Conservation (phyloP, 805 yeast species). For the Lipomyces anomalus region DNA sequence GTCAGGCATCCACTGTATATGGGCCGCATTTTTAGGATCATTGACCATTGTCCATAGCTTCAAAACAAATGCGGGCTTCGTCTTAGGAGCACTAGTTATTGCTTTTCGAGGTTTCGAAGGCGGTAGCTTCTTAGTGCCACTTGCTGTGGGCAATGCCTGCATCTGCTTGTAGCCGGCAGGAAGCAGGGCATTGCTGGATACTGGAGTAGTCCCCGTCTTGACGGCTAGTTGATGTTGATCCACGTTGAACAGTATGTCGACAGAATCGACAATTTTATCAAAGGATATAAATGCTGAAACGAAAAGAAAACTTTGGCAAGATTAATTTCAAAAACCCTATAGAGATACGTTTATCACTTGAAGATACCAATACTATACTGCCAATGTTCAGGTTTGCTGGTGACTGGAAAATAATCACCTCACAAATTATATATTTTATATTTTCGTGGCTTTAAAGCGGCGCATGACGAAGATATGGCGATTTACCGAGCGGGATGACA, state of each 20-base stretch:
- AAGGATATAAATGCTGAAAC: too few species aligned
- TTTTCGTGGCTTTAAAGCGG: too few species aligned
- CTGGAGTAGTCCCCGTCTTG: background rate
- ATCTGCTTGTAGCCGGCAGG: conserved; percentile 14
- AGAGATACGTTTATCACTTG: too few species aligned
- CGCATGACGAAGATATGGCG: too few species aligned
- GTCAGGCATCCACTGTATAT: conserved; percentile 78
- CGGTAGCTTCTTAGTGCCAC: conserved; percentile 4
- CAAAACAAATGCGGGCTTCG: conserved; percentile 81
- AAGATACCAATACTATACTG: too few species aligned
- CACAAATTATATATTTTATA: too few species aligned
- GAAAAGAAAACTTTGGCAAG: too few species aligned
- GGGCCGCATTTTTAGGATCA: conserved; percentile 60
- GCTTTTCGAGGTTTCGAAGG: conserved; percentile 24
- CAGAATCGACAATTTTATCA: background rate
- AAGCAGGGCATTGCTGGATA: background rate
- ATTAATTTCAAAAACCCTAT: too few species aligned
- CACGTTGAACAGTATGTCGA: background rate
- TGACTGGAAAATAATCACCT: too few species aligned
- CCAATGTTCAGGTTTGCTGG: too few species aligned
- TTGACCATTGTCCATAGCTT: conserved; percentile 96
- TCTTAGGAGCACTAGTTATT: conserved; percentile 28
- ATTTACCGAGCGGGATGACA: too few species aligned
- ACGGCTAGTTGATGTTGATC: background rate
- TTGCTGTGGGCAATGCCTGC: conserved; percentile 15